Evolutionary conservation across 768 basidiomycete genomes (phyloP).

Genomic region (Cyathus striatus): DNA sequence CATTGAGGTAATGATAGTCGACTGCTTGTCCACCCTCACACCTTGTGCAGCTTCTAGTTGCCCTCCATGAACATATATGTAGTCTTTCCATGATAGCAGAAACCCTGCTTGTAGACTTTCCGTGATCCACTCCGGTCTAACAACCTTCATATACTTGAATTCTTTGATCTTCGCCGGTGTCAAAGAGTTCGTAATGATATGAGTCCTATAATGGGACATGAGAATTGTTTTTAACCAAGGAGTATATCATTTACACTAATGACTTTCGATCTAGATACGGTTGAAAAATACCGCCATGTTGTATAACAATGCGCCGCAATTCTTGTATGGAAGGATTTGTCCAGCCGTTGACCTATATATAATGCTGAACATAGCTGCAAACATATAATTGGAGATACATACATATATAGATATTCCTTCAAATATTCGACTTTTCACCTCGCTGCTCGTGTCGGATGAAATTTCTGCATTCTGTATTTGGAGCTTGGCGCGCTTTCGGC

Average conservation of each 20-base stretch:
- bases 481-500: conserved; percentile 84
- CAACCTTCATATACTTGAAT: conserved; percentile 89
- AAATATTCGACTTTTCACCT: conserved; percentile 51
- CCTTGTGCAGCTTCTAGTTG: conserved; percentile 49
- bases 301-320: conserved; percentile 71
- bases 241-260: conserved; percentile 47
- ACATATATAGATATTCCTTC: conserved; percentile 79
- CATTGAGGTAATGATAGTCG: neutral
- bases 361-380: too few relatives aligned
- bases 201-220: conserved; percentile 50
- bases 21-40: conserved; percentile 13
- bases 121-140: conserved; percentile 82
- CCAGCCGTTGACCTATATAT: conserved; percentile 78
- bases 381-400: too few relatives aligned
- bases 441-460: conserved; percentile 10
- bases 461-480: conserved; percentile 68
- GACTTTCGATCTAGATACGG: conserved; percentile 81
- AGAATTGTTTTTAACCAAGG: neutral
- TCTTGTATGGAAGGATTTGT: conserved; percentile 86
- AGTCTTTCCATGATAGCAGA: conserved; percentile 80
- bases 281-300: conserved; percentile 79
- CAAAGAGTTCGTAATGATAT: conserved; percentile 87
- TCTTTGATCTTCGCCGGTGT: conserved; percentile 88
- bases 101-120: conserved; percentile 65
- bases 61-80: conserved; percentile 48